phyloP scores from a whole-genome alignment of 2,329 filamentous ascomycete species.

The Pseudogymnoascus sp. region DNA sequence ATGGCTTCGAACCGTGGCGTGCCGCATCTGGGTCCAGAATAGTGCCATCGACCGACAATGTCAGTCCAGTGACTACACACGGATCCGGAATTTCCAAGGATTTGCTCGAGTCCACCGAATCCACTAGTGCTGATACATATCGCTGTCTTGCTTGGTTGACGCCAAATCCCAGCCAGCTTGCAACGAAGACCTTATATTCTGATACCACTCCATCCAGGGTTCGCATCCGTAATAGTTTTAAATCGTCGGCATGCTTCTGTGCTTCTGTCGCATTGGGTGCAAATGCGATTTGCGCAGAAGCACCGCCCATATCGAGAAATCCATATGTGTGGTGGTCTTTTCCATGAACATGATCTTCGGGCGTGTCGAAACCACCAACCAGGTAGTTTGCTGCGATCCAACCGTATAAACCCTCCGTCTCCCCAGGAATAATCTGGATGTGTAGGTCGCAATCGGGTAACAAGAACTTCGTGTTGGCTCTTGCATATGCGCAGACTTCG shows the following conservation, averaged over 20 bases:
- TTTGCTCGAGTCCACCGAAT: constrained; percentile 51
- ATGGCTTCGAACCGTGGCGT: constrained; percentile 36
- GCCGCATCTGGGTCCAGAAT: constrained; percentile 33
- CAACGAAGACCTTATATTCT: constrained; percentile 88
- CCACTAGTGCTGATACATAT: constrained; percentile 70
- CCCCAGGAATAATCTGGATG: constrained; percentile 89
- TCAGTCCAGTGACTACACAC: constrained; percentile 74
- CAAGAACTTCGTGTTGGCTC: constrained; percentile 67
- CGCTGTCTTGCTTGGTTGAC: constrained; percentile 83
- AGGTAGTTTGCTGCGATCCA: constrained; percentile 98
- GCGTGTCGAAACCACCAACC: constrained; percentile 78
- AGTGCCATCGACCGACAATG: constrained; percentile 64
- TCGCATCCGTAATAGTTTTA: constrained; percentile 78
- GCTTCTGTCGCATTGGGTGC: constrained; percentile 89
- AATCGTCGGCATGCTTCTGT: constrained; percentile 77
- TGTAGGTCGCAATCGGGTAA: constrained; percentile 85
- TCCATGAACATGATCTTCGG: constrained; percentile 67
- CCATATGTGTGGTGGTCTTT: constrained; percentile 92
- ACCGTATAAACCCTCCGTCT: constrained; percentile 91
- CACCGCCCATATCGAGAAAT: constrained; percentile 96
- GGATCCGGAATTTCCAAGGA: constrained; percentile 74
- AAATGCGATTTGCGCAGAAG: constrained; percentile 96
- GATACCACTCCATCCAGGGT: constrained; percentile 68
- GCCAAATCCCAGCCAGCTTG: constrained; percentile 96
- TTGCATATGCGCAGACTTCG: constrained; percentile 77